Percentiles rank a stretch among this genome's conserved stretches.
phyloP scores from a whole-genome alignment of 345 rosid species.

The Bruguiera parviflora region DNA sequence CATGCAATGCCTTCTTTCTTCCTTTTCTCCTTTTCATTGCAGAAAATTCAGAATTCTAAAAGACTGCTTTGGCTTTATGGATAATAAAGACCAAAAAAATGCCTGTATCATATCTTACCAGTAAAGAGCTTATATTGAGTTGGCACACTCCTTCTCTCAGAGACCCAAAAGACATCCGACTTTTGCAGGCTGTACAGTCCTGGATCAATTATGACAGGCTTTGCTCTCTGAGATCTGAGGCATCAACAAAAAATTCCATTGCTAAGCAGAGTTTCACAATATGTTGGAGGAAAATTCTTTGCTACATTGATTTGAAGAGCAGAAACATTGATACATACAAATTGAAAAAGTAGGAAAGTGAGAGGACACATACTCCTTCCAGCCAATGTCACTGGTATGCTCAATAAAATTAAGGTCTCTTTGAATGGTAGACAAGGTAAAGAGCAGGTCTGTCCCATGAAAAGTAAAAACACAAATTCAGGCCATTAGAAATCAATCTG shows the following conservation, averaged over 20 bases:
- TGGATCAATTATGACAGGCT: constrained; percentile 66
- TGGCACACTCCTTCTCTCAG: constrained; percentile 52
- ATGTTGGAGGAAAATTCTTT: not conserved
- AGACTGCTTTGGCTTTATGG: not conserved
- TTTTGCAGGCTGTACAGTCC: constrained; percentile 53
- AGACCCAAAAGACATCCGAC: constrained; percentile 60
- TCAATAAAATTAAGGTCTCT: constrained; percentile 69
- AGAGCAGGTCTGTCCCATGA: constrained; percentile 58
- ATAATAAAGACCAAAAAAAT: not conserved
- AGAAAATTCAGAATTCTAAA: not conserved
- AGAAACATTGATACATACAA: not conserved
- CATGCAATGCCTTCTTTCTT: no score
- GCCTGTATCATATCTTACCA: constrained; percentile 30
- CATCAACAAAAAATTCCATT: constrained; percentile 13
- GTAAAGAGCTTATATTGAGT: constrained; percentile 62
- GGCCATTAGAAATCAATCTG: not conserved
- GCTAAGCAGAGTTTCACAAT: constrained; percentile 6
- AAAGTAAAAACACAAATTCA: constrained; percentile 2
- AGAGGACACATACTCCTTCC: constrained; percentile 69
- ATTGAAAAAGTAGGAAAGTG: not conserved
- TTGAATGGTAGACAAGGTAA: constrained; percentile 52
- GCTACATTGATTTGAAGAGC: not conserved
- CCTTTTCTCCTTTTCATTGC: not conserved
- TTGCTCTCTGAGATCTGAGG: constrained; percentile 60
- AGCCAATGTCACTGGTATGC: constrained; percentile 81